Evolutionary conservation across 2,329 filamentous ascomycete genomes (phyloP).

Genomic region (Diaporthe citriasiana): DNA sequence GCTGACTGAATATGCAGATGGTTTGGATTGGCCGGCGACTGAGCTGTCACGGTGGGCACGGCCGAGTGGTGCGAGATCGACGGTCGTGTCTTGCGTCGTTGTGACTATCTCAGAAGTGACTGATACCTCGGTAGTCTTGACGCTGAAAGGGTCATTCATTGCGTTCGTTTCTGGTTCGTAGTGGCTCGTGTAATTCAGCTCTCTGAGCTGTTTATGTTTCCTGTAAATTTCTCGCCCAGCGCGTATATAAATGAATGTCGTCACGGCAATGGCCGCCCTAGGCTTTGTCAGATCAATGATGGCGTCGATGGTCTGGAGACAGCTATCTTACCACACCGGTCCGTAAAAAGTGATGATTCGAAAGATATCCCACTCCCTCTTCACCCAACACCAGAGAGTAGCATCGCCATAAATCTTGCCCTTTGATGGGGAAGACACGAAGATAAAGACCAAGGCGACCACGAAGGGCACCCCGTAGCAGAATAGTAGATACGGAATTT

Average conservation of each 20-base stretch:
- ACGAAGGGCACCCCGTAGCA: conserved; percentile 83
- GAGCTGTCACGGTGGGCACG: conserved; percentile 39
- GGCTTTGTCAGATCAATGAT: neutral
- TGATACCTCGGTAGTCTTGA: conserved; percentile 75
- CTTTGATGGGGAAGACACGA: conserved; percentile 65
- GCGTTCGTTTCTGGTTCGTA: conserved; percentile 57
- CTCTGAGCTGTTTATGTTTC: conserved; percentile 74
- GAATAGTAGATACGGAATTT: conserved; percentile 76
- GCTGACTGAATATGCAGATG: conserved; percentile 62
- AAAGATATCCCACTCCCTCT: conserved; percentile 75
- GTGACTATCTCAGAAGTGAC: conserved; percentile 67
- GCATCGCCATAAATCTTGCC: conserved; percentile 81
- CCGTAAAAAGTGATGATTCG: conserved; percentile 83
- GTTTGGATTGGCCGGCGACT: neutral
- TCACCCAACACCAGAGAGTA: conserved; percentile 86
- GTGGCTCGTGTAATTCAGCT: conserved; percentile 60
- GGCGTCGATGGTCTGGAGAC: neutral
- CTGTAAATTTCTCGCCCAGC: conserved; percentile 78
- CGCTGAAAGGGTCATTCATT: conserved; percentile 62
- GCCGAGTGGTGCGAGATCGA: conserved; percentile 53
- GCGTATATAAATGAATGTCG: conserved; percentile 75
- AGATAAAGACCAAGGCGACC: conserved; percentile 77
- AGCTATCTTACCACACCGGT: conserved; percentile 71
- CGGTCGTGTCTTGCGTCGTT: conserved; percentile 45
- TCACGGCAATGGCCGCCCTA: conserved; percentile 73